Evolutionary conservation across 805 yeast genomes (phyloP).

Genomic region (Hanseniaspora lindneri): DNA sequence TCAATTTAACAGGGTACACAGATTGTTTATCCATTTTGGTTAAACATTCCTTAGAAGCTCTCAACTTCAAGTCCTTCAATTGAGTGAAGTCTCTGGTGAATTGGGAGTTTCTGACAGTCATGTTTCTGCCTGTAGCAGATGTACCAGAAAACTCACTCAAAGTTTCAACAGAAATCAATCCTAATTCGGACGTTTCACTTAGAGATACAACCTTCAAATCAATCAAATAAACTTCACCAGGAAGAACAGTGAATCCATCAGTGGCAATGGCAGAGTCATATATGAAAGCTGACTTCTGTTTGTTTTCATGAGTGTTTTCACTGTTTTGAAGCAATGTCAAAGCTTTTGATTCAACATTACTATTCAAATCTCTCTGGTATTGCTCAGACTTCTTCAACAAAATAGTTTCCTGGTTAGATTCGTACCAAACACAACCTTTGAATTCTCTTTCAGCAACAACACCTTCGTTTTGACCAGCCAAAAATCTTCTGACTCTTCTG

Average conservation of each 20-base stretch:
- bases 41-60: slow-evolving; percentile 59
- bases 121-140: slow-evolving; percentile 40
- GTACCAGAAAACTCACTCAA: slow-evolving; percentile 55
- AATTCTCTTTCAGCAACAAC: slow-evolving; percentile 82
- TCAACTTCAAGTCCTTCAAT: slow-evolving; percentile 61
- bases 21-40: slow-evolving; percentile 63
- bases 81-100: slow-evolving; percentile 82
- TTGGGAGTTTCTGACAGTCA: slow-evolving; percentile 55
- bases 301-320: slow-evolving; percentile 10
- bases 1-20: slow-evolving; percentile 83
- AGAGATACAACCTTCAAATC: slow-evolving; percentile 74
- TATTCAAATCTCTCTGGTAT: slow-evolving; percentile 24
- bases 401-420: slow-evolving; percentile 59
- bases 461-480: slow-evolving; percentile 92
- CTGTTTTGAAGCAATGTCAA: slow-evolving; percentile 14
- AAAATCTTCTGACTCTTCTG: slow-evolving; percentile 80
- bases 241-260: slow-evolving; percentile 56
- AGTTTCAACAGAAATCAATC: slow-evolving; percentile 56
- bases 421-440: slow-evolving; percentile 85
- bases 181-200: slow-evolving; percentile 42
- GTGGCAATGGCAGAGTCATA: slow-evolving; percentile 56
- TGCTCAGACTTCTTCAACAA: slow-evolving; percentile 35
- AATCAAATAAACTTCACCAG: slow-evolving; percentile 79
- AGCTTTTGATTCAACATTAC: slow-evolving; percentile 4
- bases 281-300: slow-evolving; percentile 14